These are phyloP conservation scores for Favolaschia claudopus DNA, from an alignment of 768 basidiomycete species.

Conservation along the genomic window DNA sequence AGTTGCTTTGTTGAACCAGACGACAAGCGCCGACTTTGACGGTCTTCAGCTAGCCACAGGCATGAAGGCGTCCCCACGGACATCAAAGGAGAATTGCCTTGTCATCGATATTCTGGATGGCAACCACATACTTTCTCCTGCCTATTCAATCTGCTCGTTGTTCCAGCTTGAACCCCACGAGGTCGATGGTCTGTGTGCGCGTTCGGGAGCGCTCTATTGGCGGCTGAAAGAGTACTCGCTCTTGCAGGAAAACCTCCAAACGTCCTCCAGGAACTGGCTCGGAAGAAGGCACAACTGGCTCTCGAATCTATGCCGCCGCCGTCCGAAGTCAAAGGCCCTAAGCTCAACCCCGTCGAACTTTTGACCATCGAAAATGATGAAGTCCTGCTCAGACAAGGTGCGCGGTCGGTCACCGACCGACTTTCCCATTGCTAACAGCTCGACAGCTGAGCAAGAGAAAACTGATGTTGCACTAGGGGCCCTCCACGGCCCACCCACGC, in stretches of 20 bases:
- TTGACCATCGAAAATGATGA: too few species aligned
- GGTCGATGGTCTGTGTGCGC: not conserved
- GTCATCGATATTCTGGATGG: conserved; percentile 10
- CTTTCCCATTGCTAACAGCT: not conserved
- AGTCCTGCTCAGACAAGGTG: not conserved
- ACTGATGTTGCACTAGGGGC: not conserved
- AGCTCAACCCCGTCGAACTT: too few species aligned
- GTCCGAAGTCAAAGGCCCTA: not conserved
- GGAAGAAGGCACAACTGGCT: not conserved
- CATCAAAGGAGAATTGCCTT: conserved; percentile 2
- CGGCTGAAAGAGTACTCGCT: not conserved
- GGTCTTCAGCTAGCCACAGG: conserved; percentile 1
- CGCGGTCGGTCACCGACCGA: too few species aligned
- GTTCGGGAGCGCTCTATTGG: not conserved
- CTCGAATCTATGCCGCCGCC: not conserved
- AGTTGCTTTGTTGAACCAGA: not conserved
- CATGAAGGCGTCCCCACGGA: conserved; percentile 3
- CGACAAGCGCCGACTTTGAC: not conserved
- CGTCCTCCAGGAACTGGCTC: not conserved
- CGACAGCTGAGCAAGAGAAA: not conserved
- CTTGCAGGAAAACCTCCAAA: not conserved
- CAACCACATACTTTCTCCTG: not conserved
- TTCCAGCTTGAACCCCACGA: not conserved
- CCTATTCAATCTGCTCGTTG: not conserved
- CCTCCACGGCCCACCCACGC: not conserved